Base-by-base conservation (phyloP, 306 rosid species). In the Prosopis cineraria region DNA sequence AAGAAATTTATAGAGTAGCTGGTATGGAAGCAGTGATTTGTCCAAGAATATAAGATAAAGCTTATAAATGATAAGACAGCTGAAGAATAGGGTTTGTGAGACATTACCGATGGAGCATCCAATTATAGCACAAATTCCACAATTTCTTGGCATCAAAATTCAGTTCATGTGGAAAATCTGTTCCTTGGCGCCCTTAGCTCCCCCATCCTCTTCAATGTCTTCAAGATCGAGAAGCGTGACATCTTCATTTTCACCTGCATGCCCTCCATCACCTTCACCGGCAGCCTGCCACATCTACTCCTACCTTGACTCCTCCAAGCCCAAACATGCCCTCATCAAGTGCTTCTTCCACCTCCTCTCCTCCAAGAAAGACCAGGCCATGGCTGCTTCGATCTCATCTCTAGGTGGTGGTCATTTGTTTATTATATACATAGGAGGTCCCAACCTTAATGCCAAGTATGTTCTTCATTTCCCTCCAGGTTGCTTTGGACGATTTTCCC, bases 181-280 rank as follows among this genome's bases (percentile, higher is more conserved):
- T 17, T 93, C 0, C 90, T 93, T 19, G 98, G 91, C 63, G 93
- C 84, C 5, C 16, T 20, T 2, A 88, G 86, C 36, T 93, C 89
- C 58, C 86, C 87, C 0, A 22, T 89, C 31, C 90, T 93, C 69
- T 87, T 93, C 7, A 93, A 93, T 84, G 85, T 74, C 41, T 43
- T 83, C 12, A 90, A 86, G 53, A 93, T 93, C 72, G 89, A 85
- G 2, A 93, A 89, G 25, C 84, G 86, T 0, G 79, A 89, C 75
- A 81, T 93, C 45, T 86, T 93, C 6, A 91, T 85, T 74, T 96
- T 96, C 2, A 93, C 96, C 16, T 93, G 73, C 93, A 93, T 93
- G 96, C 94, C 98, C 1, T 86, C 96, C 71, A 75, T 87, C 14
- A 2, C 72, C 71, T 87, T 77, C 85, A 84, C 90, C 75, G 96